Evolutionary conservation across 2,329 filamentous ascomycete genomes (phyloP).

Genomic region (Tolypocladium tropicale): DNA sequence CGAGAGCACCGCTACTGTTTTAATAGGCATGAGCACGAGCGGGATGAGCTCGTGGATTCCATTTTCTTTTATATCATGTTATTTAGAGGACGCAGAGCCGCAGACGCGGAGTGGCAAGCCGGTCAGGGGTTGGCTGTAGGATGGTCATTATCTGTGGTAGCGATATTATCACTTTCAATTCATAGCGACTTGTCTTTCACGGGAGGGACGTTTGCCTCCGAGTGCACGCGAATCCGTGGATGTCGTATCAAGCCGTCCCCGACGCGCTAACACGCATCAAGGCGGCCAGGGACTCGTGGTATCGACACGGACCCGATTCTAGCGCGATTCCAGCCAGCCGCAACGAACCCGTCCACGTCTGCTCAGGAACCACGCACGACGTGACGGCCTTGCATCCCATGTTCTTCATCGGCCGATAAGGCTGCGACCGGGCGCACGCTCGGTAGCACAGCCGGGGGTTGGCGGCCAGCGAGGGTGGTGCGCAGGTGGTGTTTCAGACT

Average conservation of each 20-base stretch:
- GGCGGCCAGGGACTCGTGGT: too few relatives aligned
- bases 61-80: too few relatives aligned
- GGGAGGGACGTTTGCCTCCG: too few relatives aligned
- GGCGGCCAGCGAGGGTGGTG: background rate
- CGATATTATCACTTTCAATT: background rate
- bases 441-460: background rate
- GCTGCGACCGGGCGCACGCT: background rate
- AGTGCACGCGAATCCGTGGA: too few relatives aligned
- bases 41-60: background rate
- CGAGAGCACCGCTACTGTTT: conserved; percentile 12
- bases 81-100: background rate
- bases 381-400: background rate
- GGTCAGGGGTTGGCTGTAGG: background rate
- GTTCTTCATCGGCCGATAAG: background rate
- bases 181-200: background rate
- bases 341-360: background rate
- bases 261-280: too few relatives aligned
- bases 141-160: background rate
- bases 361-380: background rate
- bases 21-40: conserved; percentile 15
- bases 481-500: background rate
- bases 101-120: background rate
- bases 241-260: too few relatives aligned
- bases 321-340: background rate
- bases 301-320: background rate